Percentiles rank a stretch among this genome's conserved stretches.
These are phyloP conservation scores for Colletotrichum somersetense DNA, from an alignment of 2,329 filamentous ascomycete species.

Conservation along the genomic window DNA sequence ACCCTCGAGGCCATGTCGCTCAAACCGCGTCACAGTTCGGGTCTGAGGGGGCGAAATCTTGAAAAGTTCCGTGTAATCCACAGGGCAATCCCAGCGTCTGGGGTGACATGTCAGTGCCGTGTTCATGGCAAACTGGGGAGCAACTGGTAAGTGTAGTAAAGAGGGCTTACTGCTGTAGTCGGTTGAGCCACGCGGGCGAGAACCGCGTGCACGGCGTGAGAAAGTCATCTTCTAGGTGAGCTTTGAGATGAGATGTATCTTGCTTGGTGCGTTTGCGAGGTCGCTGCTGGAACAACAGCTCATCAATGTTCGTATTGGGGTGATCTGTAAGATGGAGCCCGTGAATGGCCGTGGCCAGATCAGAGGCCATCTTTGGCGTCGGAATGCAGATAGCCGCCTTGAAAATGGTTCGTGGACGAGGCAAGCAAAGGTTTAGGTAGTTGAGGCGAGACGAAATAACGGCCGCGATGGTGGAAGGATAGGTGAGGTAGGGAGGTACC, in stretches of 20 bases:
- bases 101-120: slow-evolving; percentile 1
- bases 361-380: slow-evolving; percentile 30
- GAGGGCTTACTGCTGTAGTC: slow-evolving; percentile 77
- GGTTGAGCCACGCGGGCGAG: slow-evolving; percentile 87
- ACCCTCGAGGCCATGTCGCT: slow-evolving; percentile 90
- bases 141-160: background rate
- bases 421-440: background rate
- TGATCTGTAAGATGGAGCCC: slow-evolving; percentile 35
- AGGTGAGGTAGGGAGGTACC: background rate
- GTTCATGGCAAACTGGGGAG: background rate
- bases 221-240: slow-evolving; percentile 80
- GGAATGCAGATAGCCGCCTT: background rate
- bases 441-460: background rate
- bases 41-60: slow-evolving; percentile 91
- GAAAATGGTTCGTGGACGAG: background rate
- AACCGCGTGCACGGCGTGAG: slow-evolving; percentile 84
- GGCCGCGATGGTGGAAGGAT: background rate
- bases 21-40: slow-evolving; percentile 93
- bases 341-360: slow-evolving; percentile 38
- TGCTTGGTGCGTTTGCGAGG: slow-evolving; percentile 60
- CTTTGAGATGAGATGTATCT: slow-evolving; percentile 74
- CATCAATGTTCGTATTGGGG: slow-evolving; percentile 60
- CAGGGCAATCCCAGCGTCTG: slow-evolving; percentile 80
- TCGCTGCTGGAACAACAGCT: slow-evolving; percentile 64
- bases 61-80: slow-evolving; percentile 87